A percentile compares a stretch with the other conserved stretches of the same genome.
These are phyloP conservation scores for Penicillium sp. DNA, from an alignment of 2,329 filamentous ascomycete species.

Conservation along the genomic window DNA sequence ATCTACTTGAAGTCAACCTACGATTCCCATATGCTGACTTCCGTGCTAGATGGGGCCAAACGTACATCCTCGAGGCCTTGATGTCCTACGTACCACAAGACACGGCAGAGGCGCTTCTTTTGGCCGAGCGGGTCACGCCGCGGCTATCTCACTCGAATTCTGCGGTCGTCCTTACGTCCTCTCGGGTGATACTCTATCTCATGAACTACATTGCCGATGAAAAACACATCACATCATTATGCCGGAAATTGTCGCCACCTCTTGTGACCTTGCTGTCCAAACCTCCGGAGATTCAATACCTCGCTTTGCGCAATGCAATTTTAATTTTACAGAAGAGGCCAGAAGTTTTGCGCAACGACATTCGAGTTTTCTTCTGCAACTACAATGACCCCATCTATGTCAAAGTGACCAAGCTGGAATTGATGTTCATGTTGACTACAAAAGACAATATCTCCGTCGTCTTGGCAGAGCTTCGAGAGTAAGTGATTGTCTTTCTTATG, in stretches of 20 bases:
- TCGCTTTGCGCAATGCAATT: conserved; percentile 86
- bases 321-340: conserved; percentile 88
- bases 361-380: conserved; percentile 99
- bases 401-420: conserved; percentile 95
- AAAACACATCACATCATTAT: conserved; percentile 78
- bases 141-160: conserved; percentile 95
- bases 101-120: conserved; percentile 73
- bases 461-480: conserved; percentile 86
- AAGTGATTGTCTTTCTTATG: conserved; percentile 24
- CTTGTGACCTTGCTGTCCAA: conserved; percentile 92
- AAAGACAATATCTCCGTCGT: conserved; percentile 96
- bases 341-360: conserved; percentile 91
- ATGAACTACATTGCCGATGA: conserved; percentile 98
- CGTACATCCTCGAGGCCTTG: conserved; percentile 92
- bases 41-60: conserved; percentile 79
- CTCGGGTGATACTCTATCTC: conserved; percentile 90
- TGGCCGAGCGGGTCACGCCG: conserved; percentile 92
- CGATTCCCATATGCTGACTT: conserved; percentile 8
- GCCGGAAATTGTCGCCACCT: conserved; percentile 88
- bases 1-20: neutral
- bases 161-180: conserved; percentile 90
- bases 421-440: conserved; percentile 97
- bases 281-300: conserved; percentile 95
- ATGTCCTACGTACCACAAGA: conserved; percentile 98
- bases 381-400: conserved; percentile 99